Conservation (phyloP, 257 asterid genomes). For the Coffea canephora region DNA sequence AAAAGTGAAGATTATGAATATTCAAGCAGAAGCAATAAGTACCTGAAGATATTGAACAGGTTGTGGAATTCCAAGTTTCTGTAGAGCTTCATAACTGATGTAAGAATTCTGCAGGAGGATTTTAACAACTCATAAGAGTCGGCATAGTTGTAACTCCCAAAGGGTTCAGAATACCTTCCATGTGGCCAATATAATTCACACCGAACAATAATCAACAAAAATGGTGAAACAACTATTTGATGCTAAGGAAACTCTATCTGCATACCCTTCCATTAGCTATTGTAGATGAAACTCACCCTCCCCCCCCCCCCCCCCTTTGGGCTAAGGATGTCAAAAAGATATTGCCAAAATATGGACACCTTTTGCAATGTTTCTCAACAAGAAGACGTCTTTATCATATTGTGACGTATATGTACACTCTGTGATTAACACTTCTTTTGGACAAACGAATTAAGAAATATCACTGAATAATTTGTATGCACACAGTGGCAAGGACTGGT, state of each 20-base stretch:
- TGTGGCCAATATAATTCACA: background rate
- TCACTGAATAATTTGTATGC: background rate
- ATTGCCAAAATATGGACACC: background rate
- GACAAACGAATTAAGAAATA: background rate
- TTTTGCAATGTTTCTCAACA: background rate
- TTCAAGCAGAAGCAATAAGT: conserved; percentile 5
- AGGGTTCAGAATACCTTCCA: background rate
- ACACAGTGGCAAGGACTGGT: conserved; percentile 7
- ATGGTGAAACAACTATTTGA: background rate
- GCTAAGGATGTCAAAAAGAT: background rate
- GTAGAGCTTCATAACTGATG: conserved; percentile 73
- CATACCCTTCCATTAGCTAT: background rate
- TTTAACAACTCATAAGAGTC: background rate
- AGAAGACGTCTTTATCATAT: background rate
- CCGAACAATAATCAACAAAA: background rate
- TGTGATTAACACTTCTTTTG: background rate
- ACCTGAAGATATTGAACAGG: conserved; percentile 92
- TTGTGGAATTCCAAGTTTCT: conserved; percentile 91
- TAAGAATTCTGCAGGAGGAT: conserved; percentile 62
- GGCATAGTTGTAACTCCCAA: background rate
- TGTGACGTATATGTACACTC: background rate
- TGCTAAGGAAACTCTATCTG: background rate
- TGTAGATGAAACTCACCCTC: background rate
- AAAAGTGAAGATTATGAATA: background rate
- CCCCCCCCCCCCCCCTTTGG: too few species aligned